phyloP scores from a whole-genome alignment of 129 eudicot genomes.

The Chrysanthemum makinoi region DNA sequence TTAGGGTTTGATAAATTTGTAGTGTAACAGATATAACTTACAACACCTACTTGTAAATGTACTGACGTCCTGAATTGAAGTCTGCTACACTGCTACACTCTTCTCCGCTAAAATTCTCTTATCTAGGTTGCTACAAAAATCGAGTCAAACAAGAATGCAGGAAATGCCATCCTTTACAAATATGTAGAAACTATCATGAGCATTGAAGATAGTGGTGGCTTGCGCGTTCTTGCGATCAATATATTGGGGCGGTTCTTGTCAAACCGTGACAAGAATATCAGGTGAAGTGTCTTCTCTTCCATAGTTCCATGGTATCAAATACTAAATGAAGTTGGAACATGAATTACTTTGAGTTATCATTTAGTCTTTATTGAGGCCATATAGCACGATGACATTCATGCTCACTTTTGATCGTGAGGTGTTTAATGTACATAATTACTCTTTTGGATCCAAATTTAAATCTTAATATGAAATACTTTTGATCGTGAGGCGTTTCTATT shows the following conservation, averaged over 20 bases:
- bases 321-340: not conserved
- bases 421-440: no score
- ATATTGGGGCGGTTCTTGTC: constrained; percentile 97
- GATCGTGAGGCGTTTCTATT: no score
- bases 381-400: no score
- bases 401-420: no score
- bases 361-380: no score
- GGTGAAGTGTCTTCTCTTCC: constrained; percentile 39
- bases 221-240: constrained; percentile 97
- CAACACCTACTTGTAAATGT: no score
- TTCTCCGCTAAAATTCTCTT: constrained; percentile 25
- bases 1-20: not conserved
- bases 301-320: constrained; percentile 1
- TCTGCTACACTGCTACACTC: constrained; percentile 26
- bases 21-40: no score
- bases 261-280: constrained; percentile 97
- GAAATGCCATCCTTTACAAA: constrained; percentile 96
- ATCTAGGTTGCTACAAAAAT: constrained; percentile 95
- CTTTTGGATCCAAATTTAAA: no score
- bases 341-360: not conserved
- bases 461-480: no score
- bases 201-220: constrained; percentile 96
- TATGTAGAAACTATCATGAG: constrained; percentile 95
- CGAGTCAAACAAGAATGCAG: constrained; percentile 96
- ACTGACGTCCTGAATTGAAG: constrained; percentile 6